Evolutionary conservation across 768 basidiomycete species (phyloP).

Genomic region (Suillus americanus): DNA sequence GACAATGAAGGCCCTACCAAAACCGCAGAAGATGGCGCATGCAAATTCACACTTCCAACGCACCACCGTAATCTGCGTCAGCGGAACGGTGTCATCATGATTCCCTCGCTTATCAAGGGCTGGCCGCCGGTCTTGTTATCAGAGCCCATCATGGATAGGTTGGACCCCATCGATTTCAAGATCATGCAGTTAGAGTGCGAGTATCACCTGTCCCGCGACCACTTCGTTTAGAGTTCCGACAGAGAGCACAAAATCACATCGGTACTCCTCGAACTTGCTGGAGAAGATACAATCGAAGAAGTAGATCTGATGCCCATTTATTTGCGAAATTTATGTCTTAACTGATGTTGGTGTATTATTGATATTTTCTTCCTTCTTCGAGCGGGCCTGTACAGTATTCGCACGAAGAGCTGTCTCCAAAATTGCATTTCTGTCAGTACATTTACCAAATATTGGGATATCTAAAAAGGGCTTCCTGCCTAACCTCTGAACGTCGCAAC

Average conservation of each 20-base stretch:
- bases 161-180: not conserved
- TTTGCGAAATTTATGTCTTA: not conserved
- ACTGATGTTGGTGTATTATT: not conserved
- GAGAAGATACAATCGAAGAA: not conserved
- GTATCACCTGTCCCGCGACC: not conserved
- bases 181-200: not conserved
- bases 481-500: not conserved
- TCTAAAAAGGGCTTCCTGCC: not conserved
- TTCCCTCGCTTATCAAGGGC: not conserved
- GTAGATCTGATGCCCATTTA: not conserved
- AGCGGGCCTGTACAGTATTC: not conserved
- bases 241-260: not conserved
- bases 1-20: not conserved
- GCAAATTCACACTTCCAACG: not conserved
- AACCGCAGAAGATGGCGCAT: not conserved
- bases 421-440: not conserved
- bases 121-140: slow-evolving; percentile 1
- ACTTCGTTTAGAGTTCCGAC: not conserved
- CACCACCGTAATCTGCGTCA: not conserved
- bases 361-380: not conserved
- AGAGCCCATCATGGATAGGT: not conserved
- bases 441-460: not conserved
- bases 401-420: not conserved
- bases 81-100: not conserved
- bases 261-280: not conserved